These are phyloP conservation scores for Apiospora arundinis DNA, from an alignment of 2,329 filamentous ascomycete species.

Conservation along the genomic window DNA sequence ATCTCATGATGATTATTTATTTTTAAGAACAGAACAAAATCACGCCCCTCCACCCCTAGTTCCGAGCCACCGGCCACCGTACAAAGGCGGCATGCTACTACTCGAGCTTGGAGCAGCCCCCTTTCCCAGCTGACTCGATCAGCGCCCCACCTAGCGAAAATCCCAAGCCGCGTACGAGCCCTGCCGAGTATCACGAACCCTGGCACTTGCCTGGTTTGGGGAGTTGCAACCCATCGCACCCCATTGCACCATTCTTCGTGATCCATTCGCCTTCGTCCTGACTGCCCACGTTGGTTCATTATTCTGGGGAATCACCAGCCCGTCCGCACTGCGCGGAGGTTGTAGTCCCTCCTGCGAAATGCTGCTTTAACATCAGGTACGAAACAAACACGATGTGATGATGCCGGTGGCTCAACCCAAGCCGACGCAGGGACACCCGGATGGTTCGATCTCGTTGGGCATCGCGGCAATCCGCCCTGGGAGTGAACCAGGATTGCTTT, in stretches of 20 bases:
- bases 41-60: background rate
- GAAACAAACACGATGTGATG: background rate
- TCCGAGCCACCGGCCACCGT: background rate
- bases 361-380: slow-evolving; percentile 12
- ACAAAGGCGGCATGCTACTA: slow-evolving; percentile 18
- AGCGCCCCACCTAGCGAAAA: background rate
- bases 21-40: background rate
- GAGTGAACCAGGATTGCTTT: background rate
- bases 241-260: background rate
- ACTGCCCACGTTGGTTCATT: background rate
- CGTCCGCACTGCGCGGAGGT: background rate
- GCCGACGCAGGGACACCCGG: background rate
- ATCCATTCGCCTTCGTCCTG: background rate
- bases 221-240: slow-evolving; percentile 14
- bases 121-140: slow-evolving; percentile 19
- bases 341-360: background rate
- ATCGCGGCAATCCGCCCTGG: background rate
- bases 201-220: slow-evolving; percentile 7
- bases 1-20: background rate
- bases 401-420: slow-evolving; percentile 8
- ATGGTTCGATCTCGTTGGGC: slow-evolving; percentile 15
- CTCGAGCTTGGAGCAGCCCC: slow-evolving; percentile 12
- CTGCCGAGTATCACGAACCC: slow-evolving; percentile 13
- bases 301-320: background rate
- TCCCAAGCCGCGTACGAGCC: background rate